These are phyloP conservation scores for Excoecaria agallocha DNA, from an alignment of 345 rosid species.

Conservation along the genomic window DNA sequence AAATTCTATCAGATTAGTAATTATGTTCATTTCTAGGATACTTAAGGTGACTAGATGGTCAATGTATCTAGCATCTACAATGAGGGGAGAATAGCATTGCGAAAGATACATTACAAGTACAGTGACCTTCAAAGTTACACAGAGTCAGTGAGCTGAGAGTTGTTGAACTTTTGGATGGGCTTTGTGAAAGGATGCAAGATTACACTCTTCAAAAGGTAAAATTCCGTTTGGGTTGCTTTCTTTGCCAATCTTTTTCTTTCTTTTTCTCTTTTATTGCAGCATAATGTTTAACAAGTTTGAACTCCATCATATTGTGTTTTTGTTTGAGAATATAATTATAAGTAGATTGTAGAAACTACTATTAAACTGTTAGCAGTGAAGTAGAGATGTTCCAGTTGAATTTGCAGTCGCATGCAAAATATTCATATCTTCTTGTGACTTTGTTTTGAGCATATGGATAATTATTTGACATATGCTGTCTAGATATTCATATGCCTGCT, in stretches of 20 bases:
- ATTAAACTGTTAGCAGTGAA: not conserved
- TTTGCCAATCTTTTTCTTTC: not conserved
- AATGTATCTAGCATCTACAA: too few species aligned
- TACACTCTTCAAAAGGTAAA: slow-evolving; percentile 82
- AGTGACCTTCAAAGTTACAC: slow-evolving; percentile 3
- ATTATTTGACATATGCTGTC: not conserved
- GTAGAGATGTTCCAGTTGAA: not conserved
- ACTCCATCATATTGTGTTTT: not conserved
- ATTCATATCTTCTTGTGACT: not conserved
- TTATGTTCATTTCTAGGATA: not conserved
- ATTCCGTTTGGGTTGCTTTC: slow-evolving; percentile 6
- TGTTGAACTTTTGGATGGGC: slow-evolving; percentile 87
- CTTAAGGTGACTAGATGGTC: not conserved
- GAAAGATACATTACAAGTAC: not conserved
- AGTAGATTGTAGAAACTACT: not conserved
- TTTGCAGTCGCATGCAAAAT: not conserved
- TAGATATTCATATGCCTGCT: not conserved
- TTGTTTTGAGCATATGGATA: not conserved
- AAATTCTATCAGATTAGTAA: not conserved
- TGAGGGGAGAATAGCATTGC: not conserved
- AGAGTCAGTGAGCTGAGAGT: slow-evolving; percentile 92
- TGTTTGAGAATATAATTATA: not conserved
- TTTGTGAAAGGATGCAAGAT: slow-evolving; percentile 90
- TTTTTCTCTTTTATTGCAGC: slow-evolving; percentile 4
- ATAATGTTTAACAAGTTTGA: not conserved